Base-by-base conservation (phyloP, 1,284 basidiomycete species). In the Ceratobasidium sp. region DNA sequence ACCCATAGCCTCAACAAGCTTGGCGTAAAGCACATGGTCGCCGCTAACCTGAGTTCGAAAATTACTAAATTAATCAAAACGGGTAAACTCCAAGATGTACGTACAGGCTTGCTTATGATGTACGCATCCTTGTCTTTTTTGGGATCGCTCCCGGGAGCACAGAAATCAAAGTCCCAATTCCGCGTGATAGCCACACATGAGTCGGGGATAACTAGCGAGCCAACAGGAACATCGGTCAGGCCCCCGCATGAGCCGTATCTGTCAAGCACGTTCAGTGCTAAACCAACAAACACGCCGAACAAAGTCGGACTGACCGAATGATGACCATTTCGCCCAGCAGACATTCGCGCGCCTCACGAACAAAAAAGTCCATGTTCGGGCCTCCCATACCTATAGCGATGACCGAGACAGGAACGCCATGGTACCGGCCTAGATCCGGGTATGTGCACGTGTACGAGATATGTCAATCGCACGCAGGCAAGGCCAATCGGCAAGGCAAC, bases 371-470 rank as follows among this genome's bases (percentile, higher is more conserved):
- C 84, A 92, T 92, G 83, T 93, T 94, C 1, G 93, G 89, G 79
- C 78, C 87, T 26, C 94, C 94, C 94, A 96, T 96, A 10, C 94
- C 94, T 77, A 95, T 95, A 78, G 92, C 92, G 62, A 94, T 87
- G 74, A 96, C 89, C 15, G 91, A 93, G 46, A 96, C 83, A 5
- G 94, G 93, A 3, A 89, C 84, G 62, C 89, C 90, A 62, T 89
- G 87, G 86, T 91, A 95, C 52, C 90, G 87, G 13, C 74, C 74
- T 76, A 23, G 52, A 54, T 57, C 62, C 50, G 61, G 28, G 15
- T 42, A 17, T 44, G 20, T 40, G 23, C 48, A 61, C 46, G 12
- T n/a, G n/a, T n/a, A n/a, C n/a, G n/a, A n/a, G n/a, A n/a, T n/a
- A n/a, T n/a, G n/a, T n/a, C n/a, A n/a, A n/a, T n/a, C n/a, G n/a